These are phyloP conservation scores for Aureobasidium sp. DNA, from an alignment of 2,329 filamentous ascomycete genomes.

Conservation along the genomic window DNA sequence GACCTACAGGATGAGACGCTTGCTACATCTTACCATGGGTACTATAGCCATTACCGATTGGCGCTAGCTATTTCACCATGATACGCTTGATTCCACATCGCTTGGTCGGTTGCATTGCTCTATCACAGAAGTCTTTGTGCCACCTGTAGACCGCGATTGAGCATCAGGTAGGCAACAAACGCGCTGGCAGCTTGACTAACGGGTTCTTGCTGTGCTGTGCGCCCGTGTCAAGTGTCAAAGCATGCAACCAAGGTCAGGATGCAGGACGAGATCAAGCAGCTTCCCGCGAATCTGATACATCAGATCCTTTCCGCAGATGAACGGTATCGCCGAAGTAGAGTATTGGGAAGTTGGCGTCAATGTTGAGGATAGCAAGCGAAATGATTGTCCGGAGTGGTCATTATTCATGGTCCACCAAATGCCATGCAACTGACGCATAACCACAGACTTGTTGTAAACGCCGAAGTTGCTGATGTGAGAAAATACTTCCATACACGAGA, in stretches of 20 bases:
- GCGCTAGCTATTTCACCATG: background rate
- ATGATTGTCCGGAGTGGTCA: background rate
- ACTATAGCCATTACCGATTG: background rate
- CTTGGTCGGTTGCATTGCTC: background rate
- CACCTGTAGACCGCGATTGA: background rate
- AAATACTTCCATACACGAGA: background rate
- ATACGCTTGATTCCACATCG: background rate
- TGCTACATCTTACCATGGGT: background rate
- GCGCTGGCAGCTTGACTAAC: background rate
- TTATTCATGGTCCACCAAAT: background rate
- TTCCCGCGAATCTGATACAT: background rate
- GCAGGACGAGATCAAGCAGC: background rate
- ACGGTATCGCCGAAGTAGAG: background rate
- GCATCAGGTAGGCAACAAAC: background rate
- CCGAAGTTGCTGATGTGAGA: background rate
- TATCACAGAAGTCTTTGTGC: background rate
- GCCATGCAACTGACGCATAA: background rate
- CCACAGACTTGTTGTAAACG: background rate
- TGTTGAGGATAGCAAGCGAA: background rate
- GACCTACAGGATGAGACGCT: background rate
- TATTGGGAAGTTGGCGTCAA: background rate
- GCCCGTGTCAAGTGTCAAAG: slow-evolving; percentile 6
- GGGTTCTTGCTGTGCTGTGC: slow-evolving; percentile 3
- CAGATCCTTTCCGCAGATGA: background rate
- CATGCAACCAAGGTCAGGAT: background rate